Percentiles rank a stretch among this genome's conserved stretches.
Evolutionary conservation across 371 early-diverging fungal species (phyloP).

Genomic region (Blastocladiella emersonii): DNA sequence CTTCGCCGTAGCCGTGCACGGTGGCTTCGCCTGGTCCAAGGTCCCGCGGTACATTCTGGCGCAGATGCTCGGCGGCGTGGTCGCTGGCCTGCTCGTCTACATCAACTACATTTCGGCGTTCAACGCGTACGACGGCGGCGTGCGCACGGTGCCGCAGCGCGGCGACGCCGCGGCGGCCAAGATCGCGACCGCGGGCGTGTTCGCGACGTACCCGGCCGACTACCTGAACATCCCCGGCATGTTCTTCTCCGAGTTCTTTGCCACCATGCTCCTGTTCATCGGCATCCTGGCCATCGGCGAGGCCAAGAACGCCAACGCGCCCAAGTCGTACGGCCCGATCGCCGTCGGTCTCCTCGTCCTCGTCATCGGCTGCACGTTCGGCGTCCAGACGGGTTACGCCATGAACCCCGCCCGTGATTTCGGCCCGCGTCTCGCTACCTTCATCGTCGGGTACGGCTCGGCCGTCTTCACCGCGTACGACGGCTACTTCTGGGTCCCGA

Average conservation of each 20-base stretch:
- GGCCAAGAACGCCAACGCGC: background rate
- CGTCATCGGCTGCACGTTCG: background rate
- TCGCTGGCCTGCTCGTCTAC: conserved; percentile 34
- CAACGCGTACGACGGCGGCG: conserved; percentile 34
- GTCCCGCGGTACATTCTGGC: conserved; percentile 9
- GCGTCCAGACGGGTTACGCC: background rate
- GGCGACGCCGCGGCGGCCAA: background rate
- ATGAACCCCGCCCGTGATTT: conserved; percentile 1
- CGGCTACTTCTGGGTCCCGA: conserved; percentile 1
- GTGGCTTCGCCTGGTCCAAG: conserved; percentile 9
- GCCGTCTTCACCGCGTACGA: background rate
- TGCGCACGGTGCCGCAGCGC: conserved; percentile 14
- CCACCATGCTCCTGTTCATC: background rate
- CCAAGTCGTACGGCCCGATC: background rate
- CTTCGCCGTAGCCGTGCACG: conserved; percentile 32
- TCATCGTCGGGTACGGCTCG: background rate
- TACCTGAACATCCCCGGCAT: conserved; percentile 42
- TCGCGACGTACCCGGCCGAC: conserved; percentile 44
- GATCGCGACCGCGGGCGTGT: conserved; percentile 48
- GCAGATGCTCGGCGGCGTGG: conserved; percentile 7
- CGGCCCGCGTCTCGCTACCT: background rate
- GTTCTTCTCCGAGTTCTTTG: conserved; percentile 18
- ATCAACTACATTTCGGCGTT: conserved; percentile 18
- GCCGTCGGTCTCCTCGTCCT: background rate
- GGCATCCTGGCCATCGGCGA: background rate